Evolutionary conservation across 192 early-diverging fungal species (phyloP), one percentile per base, ranked within the genome.

Genomic region (Linnemannia exigua): DNA sequence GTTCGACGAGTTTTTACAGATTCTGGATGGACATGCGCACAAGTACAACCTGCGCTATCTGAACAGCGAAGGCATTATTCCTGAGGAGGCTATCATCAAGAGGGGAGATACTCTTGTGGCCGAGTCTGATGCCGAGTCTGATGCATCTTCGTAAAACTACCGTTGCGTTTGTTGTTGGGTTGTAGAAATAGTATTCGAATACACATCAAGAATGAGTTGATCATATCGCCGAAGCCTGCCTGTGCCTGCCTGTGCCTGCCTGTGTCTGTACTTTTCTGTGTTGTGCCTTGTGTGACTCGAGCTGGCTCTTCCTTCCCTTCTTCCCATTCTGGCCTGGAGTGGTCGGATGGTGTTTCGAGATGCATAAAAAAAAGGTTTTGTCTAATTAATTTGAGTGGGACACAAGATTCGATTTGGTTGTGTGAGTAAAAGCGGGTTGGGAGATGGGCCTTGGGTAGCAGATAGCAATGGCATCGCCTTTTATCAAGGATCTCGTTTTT

Each of bases 1-100:
- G 14, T 96, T 94, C 78, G 89, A 91, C 51, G 88, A 91, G 33
- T 96, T 93, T 90, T 70, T 94, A 4, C 81, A 90, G 20, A 82
- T 91, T 20, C 72, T 95, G 54, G 95, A 96, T 77, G 72, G 79
- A 4, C 91, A 92, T 69, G 75, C 84, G 14, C 88, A 77, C 4
- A 52, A 68, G 38, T 88, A 92, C 58, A 93, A 90, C 72, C 89
- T 88, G 51, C 91, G 90, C 76, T 96, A 91, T 70, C 76, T 96
- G 70, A 94, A 89, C 47, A 66, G 83, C 11, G 93, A 95, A 22
- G 95, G 93, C 12, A 74, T 75, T 15, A 91, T 95, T 20, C 87
- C 89, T 41, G 84, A 89, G 31, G 84, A 82, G 6, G 84, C 88
- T 19, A 82, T 89, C 38, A 82, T 87, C 46, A 77, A 82, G 46